These are phyloP conservation scores for Hymenoscyphus infarciens DNA, from an alignment of 2,329 filamentous ascomycete genomes.

Conservation along the genomic window DNA sequence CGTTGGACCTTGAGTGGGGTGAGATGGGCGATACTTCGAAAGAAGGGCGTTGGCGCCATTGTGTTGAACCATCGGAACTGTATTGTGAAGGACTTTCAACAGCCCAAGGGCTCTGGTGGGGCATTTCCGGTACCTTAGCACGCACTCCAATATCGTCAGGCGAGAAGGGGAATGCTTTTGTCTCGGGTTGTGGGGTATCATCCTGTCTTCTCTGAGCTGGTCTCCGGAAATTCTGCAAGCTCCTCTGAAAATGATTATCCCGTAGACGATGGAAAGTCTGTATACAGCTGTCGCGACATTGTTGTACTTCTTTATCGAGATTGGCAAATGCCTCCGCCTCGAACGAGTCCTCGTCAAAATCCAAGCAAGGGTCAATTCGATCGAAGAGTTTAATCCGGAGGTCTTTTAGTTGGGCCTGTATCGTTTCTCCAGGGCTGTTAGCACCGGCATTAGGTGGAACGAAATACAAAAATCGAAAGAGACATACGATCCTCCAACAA, in stretches of 20 bases:
- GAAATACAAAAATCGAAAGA: background rate
- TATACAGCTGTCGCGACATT: constrained; percentile 27
- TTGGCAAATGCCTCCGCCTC: constrained; percentile 23
- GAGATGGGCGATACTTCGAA: constrained; percentile 7
- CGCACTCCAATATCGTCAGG: constrained; percentile 4
- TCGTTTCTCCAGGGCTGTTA: constrained; percentile 22
- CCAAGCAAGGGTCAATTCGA: constrained; percentile 29
- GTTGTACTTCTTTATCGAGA: constrained; percentile 26
- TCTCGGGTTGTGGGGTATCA: background rate
- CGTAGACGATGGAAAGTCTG: constrained; percentile 26
- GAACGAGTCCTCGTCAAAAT: constrained; percentile 31
- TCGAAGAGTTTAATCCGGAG: constrained; percentile 31
- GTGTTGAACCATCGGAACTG: constrained; percentile 9
- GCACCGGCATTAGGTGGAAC: background rate
- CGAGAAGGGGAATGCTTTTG: constrained; percentile 4
- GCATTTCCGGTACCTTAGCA: too few relatives aligned
- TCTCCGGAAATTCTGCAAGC: constrained; percentile 36
- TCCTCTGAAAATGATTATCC: constrained; percentile 18
- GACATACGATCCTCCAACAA: constrained; percentile 31
- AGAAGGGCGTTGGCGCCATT: background rate
- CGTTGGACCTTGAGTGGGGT: background rate
- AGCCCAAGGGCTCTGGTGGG: constrained; percentile 20
- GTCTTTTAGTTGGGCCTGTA: constrained; percentile 27
- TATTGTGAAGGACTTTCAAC: constrained; percentile 23
- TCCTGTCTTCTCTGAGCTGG: background rate